Conservation (phyloP, 805 yeast species). For the Myxozyma monticola region DNA sequence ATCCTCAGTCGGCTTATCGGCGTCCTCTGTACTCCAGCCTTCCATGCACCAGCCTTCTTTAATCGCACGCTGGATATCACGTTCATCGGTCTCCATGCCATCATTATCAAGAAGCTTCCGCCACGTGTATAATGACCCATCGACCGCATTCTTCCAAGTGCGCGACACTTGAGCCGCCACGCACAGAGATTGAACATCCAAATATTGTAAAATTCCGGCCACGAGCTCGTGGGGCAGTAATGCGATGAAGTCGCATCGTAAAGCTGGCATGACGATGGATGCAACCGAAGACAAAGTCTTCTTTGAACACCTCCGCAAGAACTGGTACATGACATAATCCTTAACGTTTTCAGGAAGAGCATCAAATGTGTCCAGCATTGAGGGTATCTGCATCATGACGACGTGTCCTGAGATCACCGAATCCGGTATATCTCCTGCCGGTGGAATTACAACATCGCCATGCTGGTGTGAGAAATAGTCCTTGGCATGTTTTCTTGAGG, state of each 20-base stretch:
- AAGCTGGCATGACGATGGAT: constrained; percentile 50
- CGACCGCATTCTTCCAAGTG: constrained; percentile 68
- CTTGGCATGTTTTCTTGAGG: constrained; percentile 12
- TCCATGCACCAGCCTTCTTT: constrained; percentile 37
- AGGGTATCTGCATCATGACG: constrained; percentile 32
- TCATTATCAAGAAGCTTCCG: constrained; percentile 61
- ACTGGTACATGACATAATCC: constrained; percentile 52
- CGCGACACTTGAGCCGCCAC: constrained; percentile 63
- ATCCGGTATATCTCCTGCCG: constrained; percentile 1
- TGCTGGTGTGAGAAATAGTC: constrained; percentile 19
- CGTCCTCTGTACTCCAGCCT: constrained; percentile 13
- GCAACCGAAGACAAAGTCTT: constrained; percentile 61
- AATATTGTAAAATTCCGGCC: constrained; percentile 58
- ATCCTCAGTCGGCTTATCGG: background rate
- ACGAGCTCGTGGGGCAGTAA: constrained; percentile 75
- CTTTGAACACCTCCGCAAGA: constrained; percentile 61
- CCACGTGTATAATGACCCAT: constrained; percentile 68
- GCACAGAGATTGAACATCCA: constrained; percentile 64
- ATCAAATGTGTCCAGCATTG: constrained; percentile 38
- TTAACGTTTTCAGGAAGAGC: constrained; percentile 48
- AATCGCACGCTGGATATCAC: constrained; percentile 46
- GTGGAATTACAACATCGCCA: background rate
- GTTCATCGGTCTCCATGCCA: constrained; percentile 52
- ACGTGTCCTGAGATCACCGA: constrained; percentile 7
- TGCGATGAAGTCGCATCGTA: constrained; percentile 72